A percentile compares a stretch with the other conserved stretches of the same genome.
phyloP scores from a whole-genome alignment of 345 rosid genomes.

The Populus tremula region DNA sequence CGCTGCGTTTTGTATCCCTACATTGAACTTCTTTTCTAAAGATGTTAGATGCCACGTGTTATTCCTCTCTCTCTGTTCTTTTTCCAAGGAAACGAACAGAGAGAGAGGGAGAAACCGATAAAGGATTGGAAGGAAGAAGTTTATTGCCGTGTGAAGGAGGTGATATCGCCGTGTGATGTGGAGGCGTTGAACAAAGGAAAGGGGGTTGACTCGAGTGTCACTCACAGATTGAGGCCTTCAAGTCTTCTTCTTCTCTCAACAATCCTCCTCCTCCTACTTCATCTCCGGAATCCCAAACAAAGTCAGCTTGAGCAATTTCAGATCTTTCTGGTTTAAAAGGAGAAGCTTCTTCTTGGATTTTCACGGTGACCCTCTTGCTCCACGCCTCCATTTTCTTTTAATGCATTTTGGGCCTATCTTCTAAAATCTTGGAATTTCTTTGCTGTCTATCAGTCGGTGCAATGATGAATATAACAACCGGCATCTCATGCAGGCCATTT shows the following conservation, averaged over 20 bases:
- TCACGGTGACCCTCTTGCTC: not conserved
- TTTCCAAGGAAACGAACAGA: not conserved
- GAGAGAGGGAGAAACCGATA: not conserved
- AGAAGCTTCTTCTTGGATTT: not conserved
- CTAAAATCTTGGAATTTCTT: no score
- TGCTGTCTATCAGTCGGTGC: no score
- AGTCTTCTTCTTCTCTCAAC: slow-evolving; percentile 67
- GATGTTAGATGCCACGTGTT: not conserved
- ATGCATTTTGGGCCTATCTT: no score
- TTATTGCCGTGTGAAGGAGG: slow-evolving; percentile 37
- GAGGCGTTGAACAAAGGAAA: slow-evolving; percentile 81
- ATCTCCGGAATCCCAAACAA: slow-evolving; percentile 7
- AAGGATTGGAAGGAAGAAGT: not conserved
- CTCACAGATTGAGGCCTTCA: slow-evolving; percentile 73
- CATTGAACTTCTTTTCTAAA: no score
- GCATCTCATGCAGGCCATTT: not conserved
- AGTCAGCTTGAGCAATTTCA: not conserved
- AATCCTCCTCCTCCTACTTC: slow-evolving; percentile 40
- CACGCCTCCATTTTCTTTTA: not conserved
- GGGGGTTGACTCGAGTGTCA: slow-evolving; percentile 61
- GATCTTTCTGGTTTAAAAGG: not conserved
- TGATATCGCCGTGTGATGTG: slow-evolving; percentile 65
- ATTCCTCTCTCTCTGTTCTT: not conserved
- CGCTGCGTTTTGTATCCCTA: no score
- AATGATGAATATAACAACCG: no score